These are phyloP conservation scores for Leccinum imitatum DNA, from an alignment of 768 basidiomycete genomes.

Conservation along the genomic window DNA sequence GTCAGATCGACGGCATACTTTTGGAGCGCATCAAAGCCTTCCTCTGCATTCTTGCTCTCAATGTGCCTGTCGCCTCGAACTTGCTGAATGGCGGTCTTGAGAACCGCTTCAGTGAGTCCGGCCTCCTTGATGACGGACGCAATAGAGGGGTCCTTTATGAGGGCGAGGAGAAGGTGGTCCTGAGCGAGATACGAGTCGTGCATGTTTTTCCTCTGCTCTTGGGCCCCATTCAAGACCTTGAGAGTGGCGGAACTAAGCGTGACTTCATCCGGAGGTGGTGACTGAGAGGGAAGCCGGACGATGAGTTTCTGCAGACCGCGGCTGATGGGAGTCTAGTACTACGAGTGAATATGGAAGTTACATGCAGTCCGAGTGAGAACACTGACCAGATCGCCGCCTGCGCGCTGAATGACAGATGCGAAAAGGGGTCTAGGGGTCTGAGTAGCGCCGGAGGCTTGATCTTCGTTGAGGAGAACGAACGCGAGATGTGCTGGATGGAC, in stretches of 20 bases:
- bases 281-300: conserved; percentile 79
- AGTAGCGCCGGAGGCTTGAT: conserved; percentile 35
- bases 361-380: not conserved
- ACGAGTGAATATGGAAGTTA: not conserved
- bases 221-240: conserved; percentile 74
- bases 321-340: conserved; percentile 51
- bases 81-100: conserved; percentile 78
- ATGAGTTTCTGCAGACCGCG: conserved; percentile 74
- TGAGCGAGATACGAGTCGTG: conserved; percentile 92
- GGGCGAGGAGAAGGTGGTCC: conserved; percentile 86
- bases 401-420: conserved; percentile 71
- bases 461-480: conserved; percentile 76
- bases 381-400: conserved; percentile 82
- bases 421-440: conserved; percentile 59
- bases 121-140: conserved; percentile 72
- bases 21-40: conserved; percentile 88
- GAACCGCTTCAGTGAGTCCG: conserved; percentile 62
- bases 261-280: conserved; percentile 82
- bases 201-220: conserved; percentile 76
- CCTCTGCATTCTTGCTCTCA: conserved; percentile 83
- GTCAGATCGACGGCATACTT: conserved; percentile 91
- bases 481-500: conserved; percentile 86
- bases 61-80: conserved; percentile 82
- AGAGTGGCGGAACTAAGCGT: conserved; percentile 54
- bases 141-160: conserved; percentile 73